A percentile compares a stretch with the other conserved stretches of the same genome.
Evolutionary conservation across 192 early-diverging fungal genomes (phyloP).

Genomic region (Phlyctochytrium bullatum): DNA sequence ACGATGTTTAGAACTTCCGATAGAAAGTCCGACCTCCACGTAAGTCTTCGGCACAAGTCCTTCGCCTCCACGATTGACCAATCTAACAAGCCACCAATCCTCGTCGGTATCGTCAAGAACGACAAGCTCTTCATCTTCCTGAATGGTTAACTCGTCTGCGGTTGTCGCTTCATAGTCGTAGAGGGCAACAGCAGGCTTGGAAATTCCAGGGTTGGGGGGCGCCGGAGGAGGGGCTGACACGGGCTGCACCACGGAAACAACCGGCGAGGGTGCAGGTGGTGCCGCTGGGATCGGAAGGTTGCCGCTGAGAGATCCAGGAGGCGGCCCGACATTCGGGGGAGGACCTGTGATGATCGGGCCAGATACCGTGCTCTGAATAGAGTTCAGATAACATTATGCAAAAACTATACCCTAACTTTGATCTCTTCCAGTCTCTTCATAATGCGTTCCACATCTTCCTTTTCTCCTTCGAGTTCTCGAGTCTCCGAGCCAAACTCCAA

Average conservation of each 20-base stretch:
- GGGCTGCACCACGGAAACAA: slow-evolving; percentile 5
- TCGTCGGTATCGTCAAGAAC: slow-evolving; percentile 83
- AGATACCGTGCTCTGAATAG: slow-evolving; percentile 35
- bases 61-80: slow-evolving; percentile 58
- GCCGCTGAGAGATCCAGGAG: slow-evolving; percentile 17
- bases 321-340: slow-evolving; percentile 29
- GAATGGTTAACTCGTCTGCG: slow-evolving; percentile 80
- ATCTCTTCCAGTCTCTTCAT: slow-evolving; percentile 30
- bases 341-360: slow-evolving; percentile 32
- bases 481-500: slow-evolving; percentile 40
- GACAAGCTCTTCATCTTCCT: slow-evolving; percentile 85
- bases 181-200: slow-evolving; percentile 67
- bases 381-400: slow-evolving; percentile 11
- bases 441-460: slow-evolving; percentile 39
- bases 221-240: slow-evolving; percentile 13
- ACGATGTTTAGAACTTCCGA: neutral
- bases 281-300: neutral
- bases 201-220: slow-evolving; percentile 6
- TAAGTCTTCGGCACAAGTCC: slow-evolving; percentile 91
- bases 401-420: slow-evolving; percentile 28
- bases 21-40: slow-evolving; percentile 74
- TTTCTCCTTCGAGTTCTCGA: slow-evolving; percentile 53
- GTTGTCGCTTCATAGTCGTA: slow-evolving; percentile 86
- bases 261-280: neutral
- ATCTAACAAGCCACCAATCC: slow-evolving; percentile 87